Evolutionary conservation across 106 monocot genomes (phyloP).

Genomic region (Allium sativum): DNA sequence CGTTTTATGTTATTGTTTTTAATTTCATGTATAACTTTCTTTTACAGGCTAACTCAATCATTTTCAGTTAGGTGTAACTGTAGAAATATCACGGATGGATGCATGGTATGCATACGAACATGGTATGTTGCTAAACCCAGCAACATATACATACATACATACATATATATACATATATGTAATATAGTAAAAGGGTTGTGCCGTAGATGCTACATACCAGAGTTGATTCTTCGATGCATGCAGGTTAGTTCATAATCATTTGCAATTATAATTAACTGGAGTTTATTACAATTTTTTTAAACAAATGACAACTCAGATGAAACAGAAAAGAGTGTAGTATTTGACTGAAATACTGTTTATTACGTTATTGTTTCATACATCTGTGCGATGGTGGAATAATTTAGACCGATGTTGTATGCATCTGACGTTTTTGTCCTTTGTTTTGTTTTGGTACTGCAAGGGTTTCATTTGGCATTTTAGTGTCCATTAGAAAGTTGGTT

Average conservation of each 20-base stretch:
- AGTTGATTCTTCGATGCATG: conserved; percentile 93
- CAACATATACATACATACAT: no score
- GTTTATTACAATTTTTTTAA: no score
- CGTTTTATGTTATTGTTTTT: neutral
- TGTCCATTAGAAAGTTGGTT: no score
- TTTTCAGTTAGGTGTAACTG: conserved; percentile 77
- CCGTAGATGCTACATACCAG: conserved; percentile 83
- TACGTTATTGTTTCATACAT: neutral
- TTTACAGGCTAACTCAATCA: conserved; percentile 67
- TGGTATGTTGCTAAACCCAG: conserved; percentile 43
- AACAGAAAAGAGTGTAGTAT: no score
- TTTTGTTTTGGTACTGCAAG: no score
- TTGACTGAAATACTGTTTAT: no score
- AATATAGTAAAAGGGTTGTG: conserved; percentile 87
- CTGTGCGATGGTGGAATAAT: neutral
- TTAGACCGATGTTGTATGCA: no score
- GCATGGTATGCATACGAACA: conserved; percentile 75
- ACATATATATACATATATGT: no score
- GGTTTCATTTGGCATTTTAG: no score
- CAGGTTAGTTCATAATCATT: conserved; percentile 46
- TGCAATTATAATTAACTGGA: no score
- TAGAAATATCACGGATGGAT: conserved; percentile 87
- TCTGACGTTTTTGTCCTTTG: no score
- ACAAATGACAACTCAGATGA: no score
- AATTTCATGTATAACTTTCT: neutral